Percentiles rank a stretch among this genome's conserved stretches.
These are phyloP conservation scores for Diaporthe vexans DNA, from an alignment of 2,329 filamentous ascomycete species.

Conservation along the genomic window DNA sequence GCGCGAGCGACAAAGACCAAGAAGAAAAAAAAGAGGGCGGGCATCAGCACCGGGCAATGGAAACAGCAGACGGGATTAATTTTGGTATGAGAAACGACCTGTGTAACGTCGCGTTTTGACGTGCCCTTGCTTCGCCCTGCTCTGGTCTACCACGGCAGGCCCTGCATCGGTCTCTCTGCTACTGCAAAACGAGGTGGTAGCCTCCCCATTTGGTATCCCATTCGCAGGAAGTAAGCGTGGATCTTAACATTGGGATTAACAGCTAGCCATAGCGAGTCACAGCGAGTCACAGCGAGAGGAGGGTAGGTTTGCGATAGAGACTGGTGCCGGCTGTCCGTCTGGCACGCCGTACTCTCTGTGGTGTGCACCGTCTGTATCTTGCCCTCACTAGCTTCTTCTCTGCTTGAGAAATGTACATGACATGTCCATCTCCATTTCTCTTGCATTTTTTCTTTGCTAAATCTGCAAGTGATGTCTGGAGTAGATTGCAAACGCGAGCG, in stretches of 20 bases:
- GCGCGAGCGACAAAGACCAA: not conserved
- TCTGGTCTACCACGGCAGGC: not conserved
- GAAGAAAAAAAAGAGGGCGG: not conserved
- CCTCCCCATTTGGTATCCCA: not conserved
- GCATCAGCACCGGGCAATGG: not conserved
- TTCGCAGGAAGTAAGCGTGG: not conserved
- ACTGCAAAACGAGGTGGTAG: constrained; percentile 1
- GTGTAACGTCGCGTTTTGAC: constrained; percentile 18
- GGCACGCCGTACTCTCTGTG: not conserved
- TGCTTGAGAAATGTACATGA: not conserved
- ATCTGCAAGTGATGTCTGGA: constrained; percentile 1
- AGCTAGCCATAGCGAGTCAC: not conserved
- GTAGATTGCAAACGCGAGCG: not conserved
- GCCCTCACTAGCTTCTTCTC: not conserved
- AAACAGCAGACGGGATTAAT: constrained; percentile 5
- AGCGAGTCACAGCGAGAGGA: not conserved
- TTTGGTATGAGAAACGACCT: not conserved
- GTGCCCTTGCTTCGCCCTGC: not conserved
- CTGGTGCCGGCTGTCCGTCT: not conserved
- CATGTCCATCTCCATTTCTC: constrained; percentile 2
- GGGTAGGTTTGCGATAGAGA: constrained; percentile 3
- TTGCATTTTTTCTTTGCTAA: not conserved
- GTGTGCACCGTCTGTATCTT: not conserved
- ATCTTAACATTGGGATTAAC: not conserved
- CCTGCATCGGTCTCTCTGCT: not conserved